Base-by-base conservation (phyloP, 2,329 filamentous ascomycete species). In the Ceratocystis huliohia region DNA sequence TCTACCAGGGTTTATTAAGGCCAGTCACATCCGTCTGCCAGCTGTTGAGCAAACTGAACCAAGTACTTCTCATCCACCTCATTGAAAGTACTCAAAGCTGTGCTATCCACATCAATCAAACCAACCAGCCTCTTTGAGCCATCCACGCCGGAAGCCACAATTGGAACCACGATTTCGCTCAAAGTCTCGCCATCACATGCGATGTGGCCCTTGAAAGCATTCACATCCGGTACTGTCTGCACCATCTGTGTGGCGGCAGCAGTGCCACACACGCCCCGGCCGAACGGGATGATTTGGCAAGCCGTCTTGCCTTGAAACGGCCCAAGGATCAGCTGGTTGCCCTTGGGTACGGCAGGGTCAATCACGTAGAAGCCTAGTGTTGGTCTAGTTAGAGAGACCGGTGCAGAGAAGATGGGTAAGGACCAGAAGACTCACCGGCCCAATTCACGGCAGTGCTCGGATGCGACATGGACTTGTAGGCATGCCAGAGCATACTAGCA, bases 81-180 rank as follows among this genome's bases (percentile, higher is more conserved):
- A 70, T 89, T 84, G 70, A 92, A 92, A 0, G 88, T 88, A 15
- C 81, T 75, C 64, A 81, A 70, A 45, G 81, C 83, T 0, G 85
- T 83, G 72, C 89, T 93, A 74, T 94, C 89, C 28, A 93, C 79
- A 72, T 94, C 89, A 68, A 94, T 89, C 69, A 93, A 88, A 1
- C 85, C 88, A 25, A 88, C 85, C 5, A 88, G 76, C 77, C 82
- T 78, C 28, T 70, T 73, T 63, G 71, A 70, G 28, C 72, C 74
- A 56, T 72, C 71, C 64, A 70, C 64, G 3, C 72, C 70, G 17
- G 72, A 72, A 4, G 72, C 73, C 4, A 88, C 70, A 69, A 93
- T 82, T 1, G 89, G 89, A 62, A 93, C 89, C 20, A 94, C 89
- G 73, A 94, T 86, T 78, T 94, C 89, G 73, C 89, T 92, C 76